Evolutionary conservation across 2,329 filamentous ascomycete species (phyloP).

Genomic region (Aspergillus clavatus): DNA sequence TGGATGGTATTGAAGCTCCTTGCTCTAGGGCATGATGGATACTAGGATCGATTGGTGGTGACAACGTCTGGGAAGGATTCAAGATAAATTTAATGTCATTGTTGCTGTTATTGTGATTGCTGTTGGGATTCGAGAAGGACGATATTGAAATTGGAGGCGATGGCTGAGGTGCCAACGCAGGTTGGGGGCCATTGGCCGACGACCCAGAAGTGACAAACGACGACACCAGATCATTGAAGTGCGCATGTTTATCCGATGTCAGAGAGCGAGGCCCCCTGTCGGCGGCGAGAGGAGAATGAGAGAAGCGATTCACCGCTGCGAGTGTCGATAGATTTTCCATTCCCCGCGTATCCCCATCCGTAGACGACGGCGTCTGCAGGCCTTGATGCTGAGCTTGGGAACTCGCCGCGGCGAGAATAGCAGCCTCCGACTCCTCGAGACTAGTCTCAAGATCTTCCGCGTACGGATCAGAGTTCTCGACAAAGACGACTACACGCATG

Average conservation of each 20-base stretch:
- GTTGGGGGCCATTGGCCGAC: slow-evolving; percentile 32
- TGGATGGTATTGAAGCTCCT: slow-evolving; percentile 26
- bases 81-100: slow-evolving; percentile 55
- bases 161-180: slow-evolving; percentile 29
- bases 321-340: slow-evolving; percentile 52
- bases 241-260: slow-evolving; percentile 12
- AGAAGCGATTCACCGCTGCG: slow-evolving; percentile 41
- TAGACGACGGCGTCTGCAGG: slow-evolving; percentile 18
- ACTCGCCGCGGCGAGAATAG: slow-evolving; percentile 23
- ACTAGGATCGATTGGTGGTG: slow-evolving; percentile 43
- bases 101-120: slow-evolving; percentile 30
- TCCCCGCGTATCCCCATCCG: slow-evolving; percentile 43
- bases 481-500: slow-evolving; percentile 50
- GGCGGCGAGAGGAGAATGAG: slow-evolving; percentile 21
- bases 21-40: slow-evolving; percentile 29
- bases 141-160: slow-evolving; percentile 44
- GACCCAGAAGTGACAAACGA: slow-evolving; percentile 21
- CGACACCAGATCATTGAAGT: slow-evolving; percentile 19
- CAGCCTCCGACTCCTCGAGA: slow-evolving; percentile 28
- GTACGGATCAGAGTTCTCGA: slow-evolving; percentile 59
- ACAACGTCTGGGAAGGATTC: slow-evolving; percentile 43
- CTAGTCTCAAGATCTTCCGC: slow-evolving; percentile 46
- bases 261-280: slow-evolving; percentile 22
- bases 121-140: slow-evolving; percentile 17
- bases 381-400: slow-evolving; percentile 29